Evolutionary conservation across 1,284 basidiomycete genomes (phyloP), one percentile per base, ranked within the genome.

Genomic region (Trametes hirsuta): DNA sequence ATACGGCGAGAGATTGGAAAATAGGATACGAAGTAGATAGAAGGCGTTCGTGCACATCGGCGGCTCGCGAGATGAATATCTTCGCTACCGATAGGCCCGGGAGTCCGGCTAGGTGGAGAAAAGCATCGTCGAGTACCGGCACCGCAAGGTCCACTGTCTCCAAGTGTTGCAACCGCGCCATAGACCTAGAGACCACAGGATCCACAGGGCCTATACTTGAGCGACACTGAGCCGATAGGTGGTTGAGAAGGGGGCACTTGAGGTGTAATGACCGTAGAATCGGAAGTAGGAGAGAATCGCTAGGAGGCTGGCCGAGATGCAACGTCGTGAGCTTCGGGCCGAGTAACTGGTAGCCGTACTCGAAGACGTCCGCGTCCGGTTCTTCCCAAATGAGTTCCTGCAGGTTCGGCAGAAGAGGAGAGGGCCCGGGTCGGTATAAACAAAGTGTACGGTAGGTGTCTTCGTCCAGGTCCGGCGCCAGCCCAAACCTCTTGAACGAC

Each of bases 331-430:
- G 50, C 53, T 66, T 66, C 1, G 61, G 57, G 4, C 61, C 59
- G 2, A 66, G 56, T 14, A 66, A 42, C 21, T 66, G 64, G 44
- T 54, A 63, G 14, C 56, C 61, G 41, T 66, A 66, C 52, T 66
- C 64, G 45, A 63, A 66, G 18, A 59, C 64, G 46, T 66, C 64
- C 30, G 64, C 61, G 24, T 66, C 59, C n/a, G 61, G 36, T 46
- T 66, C 61, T 45, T 66, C 64, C 64, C 64, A 66, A 21, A 61
- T 60, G 36, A 66, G 59, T 57, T 66, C 64, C 24, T 46, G 59
- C 4, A 66, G 37, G 24, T 61, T 63, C 14, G 64, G 64, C 0
- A 66, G 48, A 24, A 66, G 54, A 8, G 55, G 61, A 1, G 36
- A 18, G 2, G 52, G 22, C 12, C 40, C 51, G 6, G 62, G 64